phyloP scores from a whole-genome alignment of 1,284 basidiomycete genomes.

The Microbotryomycetes sp. region DNA sequence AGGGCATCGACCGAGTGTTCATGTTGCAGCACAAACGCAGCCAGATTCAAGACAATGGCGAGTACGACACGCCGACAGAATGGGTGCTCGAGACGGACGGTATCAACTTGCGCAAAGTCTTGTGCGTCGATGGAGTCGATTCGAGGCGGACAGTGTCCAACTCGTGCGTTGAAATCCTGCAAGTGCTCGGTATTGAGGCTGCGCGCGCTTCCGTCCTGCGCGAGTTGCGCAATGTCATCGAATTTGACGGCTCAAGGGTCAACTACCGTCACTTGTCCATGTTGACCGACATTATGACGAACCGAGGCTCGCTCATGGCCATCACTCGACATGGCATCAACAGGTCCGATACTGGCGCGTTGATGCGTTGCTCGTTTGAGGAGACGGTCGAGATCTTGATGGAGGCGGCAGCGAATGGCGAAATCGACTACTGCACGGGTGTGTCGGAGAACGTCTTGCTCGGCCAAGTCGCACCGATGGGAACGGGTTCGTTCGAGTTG shows the following conservation, averaged over 20 bases:
- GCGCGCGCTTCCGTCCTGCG: conserved; percentile 87
- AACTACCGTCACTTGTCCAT: conserved; percentile 96
- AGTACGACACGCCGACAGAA: conserved; percentile 55
- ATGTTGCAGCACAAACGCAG: conserved; percentile 78
- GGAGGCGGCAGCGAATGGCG: conserved; percentile 96
- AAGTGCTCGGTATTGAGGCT: conserved; percentile 97
- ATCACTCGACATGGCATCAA: conserved; percentile 99
- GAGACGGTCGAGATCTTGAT: conserved; percentile 99
- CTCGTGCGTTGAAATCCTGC: conserved; percentile 91
- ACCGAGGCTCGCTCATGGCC: conserved; percentile 90
- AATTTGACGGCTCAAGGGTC: conserved; percentile 99
- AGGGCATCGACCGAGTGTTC: conserved; percentile 86
- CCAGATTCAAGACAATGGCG: conserved; percentile 51
- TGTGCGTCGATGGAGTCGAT: conserved; percentile 93
- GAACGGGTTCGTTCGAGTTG: conserved; percentile 56
- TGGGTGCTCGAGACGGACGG: conserved; percentile 99
- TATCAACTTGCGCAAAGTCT: conserved; percentile 85
- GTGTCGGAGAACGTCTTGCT: conserved; percentile 98
- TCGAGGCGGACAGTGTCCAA: conserved; percentile 89
- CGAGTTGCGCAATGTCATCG: conserved; percentile 89
- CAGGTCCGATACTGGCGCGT: conserved; percentile 88
- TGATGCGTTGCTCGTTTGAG: conserved; percentile 98
- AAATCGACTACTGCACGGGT: conserved; percentile 96
- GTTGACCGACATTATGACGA: conserved; percentile 97
- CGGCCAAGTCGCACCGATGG: conserved; percentile 87